Evolutionary conservation across 441 rosid genomes (phyloP), one percentile per base, ranked within the genome.

Genomic region (Biscutella laevigata): DNA sequence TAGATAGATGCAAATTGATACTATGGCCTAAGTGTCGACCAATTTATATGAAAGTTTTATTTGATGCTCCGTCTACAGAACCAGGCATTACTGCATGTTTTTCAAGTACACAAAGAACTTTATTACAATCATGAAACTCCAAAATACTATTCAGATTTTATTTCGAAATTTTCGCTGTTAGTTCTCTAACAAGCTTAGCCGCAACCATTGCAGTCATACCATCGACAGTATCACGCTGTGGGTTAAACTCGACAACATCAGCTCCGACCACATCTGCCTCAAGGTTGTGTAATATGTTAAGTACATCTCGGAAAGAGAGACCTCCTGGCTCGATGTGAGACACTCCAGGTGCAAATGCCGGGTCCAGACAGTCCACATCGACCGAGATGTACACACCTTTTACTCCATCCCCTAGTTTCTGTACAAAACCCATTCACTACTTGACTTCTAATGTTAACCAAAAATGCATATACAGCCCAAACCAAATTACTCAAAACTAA

Each of bases 121-220:
- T 21, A 5, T 21, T 10, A 22, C 32, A 19, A 8, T 24, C 48
- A 13, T 24, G 26, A 25, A 16, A 37, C 49, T 14, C 33, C n/a
- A 2, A 32, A 10, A n/a, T 2, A 22, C 34, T 5, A 26, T 13
- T 30, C n/a, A 11, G 51, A n/a, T 32, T 7, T 80, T 71, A 89
- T 68, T 74, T 83, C 2, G 98, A 92, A 41, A 92, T 86, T 82
- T 86, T 92, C 3, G 94, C 97, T 1, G 90, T 73, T 61, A 92
- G 61, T 62, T 92, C 98, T 67, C 98, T 78, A 12, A 92, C 98
- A 71, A 92, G 78, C 75, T 92, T 92, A 54, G 98, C 98, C n/a
- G 97, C 94, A 27, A 92, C 97, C 98, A 92, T 88, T 44, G 83
- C 98, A 1, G 97, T 92, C 98, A 92, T 92, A 33, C 97, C 98